Base-by-base conservation (phyloP, 164 flowering plant genomes). In the Aristolochia californica region DNA sequence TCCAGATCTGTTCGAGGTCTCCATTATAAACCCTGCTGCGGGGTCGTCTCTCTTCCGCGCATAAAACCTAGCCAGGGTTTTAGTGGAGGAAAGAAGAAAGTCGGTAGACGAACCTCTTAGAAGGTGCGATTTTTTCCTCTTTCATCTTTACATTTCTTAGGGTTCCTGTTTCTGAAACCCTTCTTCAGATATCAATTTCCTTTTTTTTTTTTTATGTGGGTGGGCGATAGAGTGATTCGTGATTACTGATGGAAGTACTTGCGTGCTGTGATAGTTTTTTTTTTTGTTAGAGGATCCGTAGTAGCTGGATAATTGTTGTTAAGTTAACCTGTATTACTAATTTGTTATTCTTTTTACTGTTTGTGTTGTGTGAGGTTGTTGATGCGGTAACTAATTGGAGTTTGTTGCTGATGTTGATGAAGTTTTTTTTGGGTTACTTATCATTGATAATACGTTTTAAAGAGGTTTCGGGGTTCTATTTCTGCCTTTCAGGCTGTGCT, bases 41-140 rank as follows among this genome's bases (percentile, higher is more conserved):
- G 9, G 2, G 7, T 22, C 10, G 7, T 30, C 34, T 13, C 30
- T 5, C 34, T 4, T 25, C 30, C 1, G 24, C 11, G 2, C n/a
- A 22, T 14, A 25, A 11, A 22, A 11, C n/a, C 57, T 16, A 30
- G 34, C 62, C 22, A 48, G 62, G 62, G 62, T 59, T 59, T 59
- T 49, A 15, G 62, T 30, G 4, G 53, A n/a, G 43, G 38, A 44
- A 5, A 5, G 22, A 21, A 26, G 48, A 27, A 30, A 26, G 30
- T 20, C 11, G 5, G 22, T 16, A 25, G 43, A 11, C 22, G 28
- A 49, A 48, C 56, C 63, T 50, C 48, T 51, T 10, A n/a, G 49
- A 40, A 60, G 63, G 63, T 50, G 5, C 20, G 44, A 5, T 59
- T 48, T 30, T 53, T 48, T 49, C 26, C 28, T 58, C 27, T 7